Evolutionary conservation across 805 yeast genomes (phyloP).

Genomic region (Candida arabinofermentans): DNA sequence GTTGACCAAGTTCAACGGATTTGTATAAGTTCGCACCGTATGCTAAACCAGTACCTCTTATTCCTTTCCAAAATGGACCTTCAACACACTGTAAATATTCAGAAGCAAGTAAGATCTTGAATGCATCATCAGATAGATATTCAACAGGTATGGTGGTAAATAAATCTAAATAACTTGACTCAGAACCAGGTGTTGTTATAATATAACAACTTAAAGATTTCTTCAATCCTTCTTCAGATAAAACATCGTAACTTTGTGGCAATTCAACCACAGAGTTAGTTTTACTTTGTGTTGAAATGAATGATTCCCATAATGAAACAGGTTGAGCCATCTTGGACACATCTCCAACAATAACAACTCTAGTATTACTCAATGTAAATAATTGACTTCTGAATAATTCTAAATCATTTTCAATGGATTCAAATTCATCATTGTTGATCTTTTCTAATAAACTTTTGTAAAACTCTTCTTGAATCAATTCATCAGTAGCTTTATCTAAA

Average conservation of each 20-base stretch:
- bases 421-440: constrained; percentile 52
- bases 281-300: constrained; percentile 20
- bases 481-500: constrained; percentile 60
- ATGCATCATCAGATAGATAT: constrained; percentile 55
- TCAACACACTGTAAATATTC: constrained; percentile 82
- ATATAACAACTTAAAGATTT: constrained; percentile 56
- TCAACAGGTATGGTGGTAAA: constrained; percentile 57
- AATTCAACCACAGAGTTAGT: constrained; percentile 23
- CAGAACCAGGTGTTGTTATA: constrained; percentile 77
- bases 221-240: constrained; percentile 51
- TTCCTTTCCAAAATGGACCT: constrained; percentile 96
- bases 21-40: constrained; percentile 73
- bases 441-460: constrained; percentile 44
- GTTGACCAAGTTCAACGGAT: constrained; percentile 60
- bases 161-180: constrained; percentile 65
- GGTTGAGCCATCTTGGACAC: constrained; percentile 48
- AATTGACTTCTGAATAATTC: constrained; percentile 48
- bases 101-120: constrained; percentile 66
- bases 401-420: constrained; percentile 43
- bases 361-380: constrained; percentile 55
- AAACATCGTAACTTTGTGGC: constrained; percentile 51
- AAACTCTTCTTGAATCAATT: constrained; percentile 57
- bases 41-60: constrained; percentile 91
- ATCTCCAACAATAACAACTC: constrained; percentile 72
- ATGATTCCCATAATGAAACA: constrained; percentile 52